These are phyloP conservation scores for Hibiscus tridactylites DNA, from an alignment of 345 rosid genomes.

Conservation along the genomic window DNA sequence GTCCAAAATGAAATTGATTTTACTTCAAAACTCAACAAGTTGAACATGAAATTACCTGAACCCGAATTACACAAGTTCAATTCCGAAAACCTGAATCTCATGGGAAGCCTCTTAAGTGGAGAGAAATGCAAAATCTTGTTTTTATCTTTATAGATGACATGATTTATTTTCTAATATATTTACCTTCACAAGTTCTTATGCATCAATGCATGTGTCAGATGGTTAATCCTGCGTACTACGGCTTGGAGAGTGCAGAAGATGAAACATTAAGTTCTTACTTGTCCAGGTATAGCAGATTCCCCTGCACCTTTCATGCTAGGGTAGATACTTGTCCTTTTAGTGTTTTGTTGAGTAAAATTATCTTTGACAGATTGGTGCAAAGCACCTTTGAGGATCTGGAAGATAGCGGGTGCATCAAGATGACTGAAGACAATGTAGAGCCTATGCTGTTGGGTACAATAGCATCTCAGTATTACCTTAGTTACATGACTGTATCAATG, in stretches of 20 bases:
- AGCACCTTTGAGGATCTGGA: conserved; percentile 95
- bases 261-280: conserved; percentile 64
- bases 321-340: background rate
- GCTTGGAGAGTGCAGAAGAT: conserved; percentile 68
- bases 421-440: conserved; percentile 65
- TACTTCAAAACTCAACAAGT: background rate
- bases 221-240: conserved; percentile 96
- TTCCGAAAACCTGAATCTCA: background rate
- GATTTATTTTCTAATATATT: background rate
- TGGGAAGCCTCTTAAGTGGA: background rate
- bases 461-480: conserved; percentile 93
- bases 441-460: conserved; percentile 82
- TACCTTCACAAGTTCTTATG: background rate
- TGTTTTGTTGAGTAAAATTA: background rate
- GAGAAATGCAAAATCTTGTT: background rate
- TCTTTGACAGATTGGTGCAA: conserved; percentile 64
- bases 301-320: conserved; percentile 2
- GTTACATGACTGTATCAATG: conserved; percentile 91
- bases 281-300: conserved; percentile 51
- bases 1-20: background rate
- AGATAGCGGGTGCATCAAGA: conserved; percentile 92
- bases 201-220: conserved; percentile 36
- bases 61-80: background rate
- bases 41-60: background rate
- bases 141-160: background rate